Conservation (phyloP, 495 filamentous ascomycete genomes). For the Penicillium manginii region DNA sequence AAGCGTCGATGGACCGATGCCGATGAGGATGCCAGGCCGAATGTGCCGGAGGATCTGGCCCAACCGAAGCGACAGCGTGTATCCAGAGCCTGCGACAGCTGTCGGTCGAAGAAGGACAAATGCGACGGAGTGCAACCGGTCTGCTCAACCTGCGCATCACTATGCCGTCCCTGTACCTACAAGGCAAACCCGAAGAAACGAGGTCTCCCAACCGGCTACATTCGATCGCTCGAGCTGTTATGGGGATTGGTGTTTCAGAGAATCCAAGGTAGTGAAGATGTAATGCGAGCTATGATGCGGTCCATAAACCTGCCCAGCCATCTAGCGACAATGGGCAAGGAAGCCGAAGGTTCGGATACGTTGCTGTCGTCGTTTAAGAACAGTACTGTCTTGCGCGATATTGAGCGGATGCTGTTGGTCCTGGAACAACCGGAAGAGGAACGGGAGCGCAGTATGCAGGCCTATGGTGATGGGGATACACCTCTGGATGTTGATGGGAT, state of each 20-base stretch:
- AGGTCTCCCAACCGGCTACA: conserved; percentile 53
- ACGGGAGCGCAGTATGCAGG: conserved; percentile 27
- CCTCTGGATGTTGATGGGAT: conserved; percentile 40
- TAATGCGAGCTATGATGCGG: conserved; percentile 44
- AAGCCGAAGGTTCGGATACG: conserved; percentile 46
- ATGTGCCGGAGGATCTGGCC: conserved; percentile 32
- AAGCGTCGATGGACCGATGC: conserved; percentile 41
- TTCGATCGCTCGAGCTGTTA: conserved; percentile 44
- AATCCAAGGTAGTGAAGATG: conserved; percentile 49
- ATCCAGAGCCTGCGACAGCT: conserved; percentile 70
- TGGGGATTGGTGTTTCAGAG: conserved; percentile 48
- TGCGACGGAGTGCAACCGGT: conserved; percentile 66
- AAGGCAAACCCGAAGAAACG: conserved; percentile 71
- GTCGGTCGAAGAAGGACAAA: conserved; percentile 66
- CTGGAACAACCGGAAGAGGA: conserved; percentile 49
- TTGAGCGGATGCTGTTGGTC: conserved; percentile 54
- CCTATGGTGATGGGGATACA: conserved; percentile 34
- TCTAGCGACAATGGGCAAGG: conserved; percentile 49
- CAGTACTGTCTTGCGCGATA: conserved; percentile 53
- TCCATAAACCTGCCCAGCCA: conserved; percentile 45
- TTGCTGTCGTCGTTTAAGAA: conserved; percentile 59
- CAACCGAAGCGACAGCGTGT: conserved; percentile 54
- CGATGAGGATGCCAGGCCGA: conserved; percentile 36
- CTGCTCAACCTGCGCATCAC: conserved; percentile 65
- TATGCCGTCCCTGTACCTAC: conserved; percentile 66